Evolutionary conservation across 352 stramenopile genomes (phyloP).

Genomic region (Pythium graminicola): DNA sequence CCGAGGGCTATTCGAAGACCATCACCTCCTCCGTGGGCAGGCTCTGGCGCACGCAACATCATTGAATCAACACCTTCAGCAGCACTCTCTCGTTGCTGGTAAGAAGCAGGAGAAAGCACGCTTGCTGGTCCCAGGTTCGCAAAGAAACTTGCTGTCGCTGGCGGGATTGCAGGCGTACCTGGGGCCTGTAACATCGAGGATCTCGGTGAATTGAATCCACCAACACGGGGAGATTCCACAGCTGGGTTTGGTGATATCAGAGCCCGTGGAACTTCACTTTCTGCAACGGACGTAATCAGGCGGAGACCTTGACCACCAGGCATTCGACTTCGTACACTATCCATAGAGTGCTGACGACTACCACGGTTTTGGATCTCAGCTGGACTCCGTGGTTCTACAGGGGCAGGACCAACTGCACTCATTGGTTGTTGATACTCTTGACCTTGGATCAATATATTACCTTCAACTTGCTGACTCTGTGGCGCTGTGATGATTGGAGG

Average conservation of each 20-base stretch:
- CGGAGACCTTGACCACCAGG: conserved; percentile 54
- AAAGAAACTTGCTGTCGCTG: conserved; percentile 49
- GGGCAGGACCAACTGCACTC: conserved; percentile 15
- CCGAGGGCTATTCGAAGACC: conserved; percentile 71
- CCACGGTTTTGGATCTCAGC: conserved; percentile 81
- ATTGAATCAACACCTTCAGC: conserved; percentile 24
- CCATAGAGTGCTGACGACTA: conserved; percentile 24
- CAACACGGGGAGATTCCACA: conserved; percentile 72
- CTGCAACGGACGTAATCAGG: conserved; percentile 73
- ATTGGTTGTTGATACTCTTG: conserved; percentile 74
- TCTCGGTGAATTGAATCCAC: conserved; percentile 70
- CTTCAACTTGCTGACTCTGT: conserved; percentile 24
- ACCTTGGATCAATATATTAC: conserved; percentile 39
- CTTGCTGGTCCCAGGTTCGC: conserved; percentile 31
- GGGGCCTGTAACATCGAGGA: conserved; percentile 65
- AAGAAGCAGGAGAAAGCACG: conserved; percentile 71
- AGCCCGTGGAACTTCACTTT: conserved; percentile 72
- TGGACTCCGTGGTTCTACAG: conserved; percentile 56
- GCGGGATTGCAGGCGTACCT: conserved; percentile 52
- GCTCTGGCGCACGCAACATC: conserved; percentile 31
- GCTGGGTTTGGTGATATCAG: conserved; percentile 82
- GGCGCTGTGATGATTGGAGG: conserved; percentile 50
- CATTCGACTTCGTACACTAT: conserved; percentile 27
- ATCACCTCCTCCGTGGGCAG: conserved; percentile 25
- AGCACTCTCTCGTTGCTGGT: conserved; percentile 71